Conservation (phyloP, 176 grass and related monocot genomes). For the Chrysopogon serrulatus region DNA sequence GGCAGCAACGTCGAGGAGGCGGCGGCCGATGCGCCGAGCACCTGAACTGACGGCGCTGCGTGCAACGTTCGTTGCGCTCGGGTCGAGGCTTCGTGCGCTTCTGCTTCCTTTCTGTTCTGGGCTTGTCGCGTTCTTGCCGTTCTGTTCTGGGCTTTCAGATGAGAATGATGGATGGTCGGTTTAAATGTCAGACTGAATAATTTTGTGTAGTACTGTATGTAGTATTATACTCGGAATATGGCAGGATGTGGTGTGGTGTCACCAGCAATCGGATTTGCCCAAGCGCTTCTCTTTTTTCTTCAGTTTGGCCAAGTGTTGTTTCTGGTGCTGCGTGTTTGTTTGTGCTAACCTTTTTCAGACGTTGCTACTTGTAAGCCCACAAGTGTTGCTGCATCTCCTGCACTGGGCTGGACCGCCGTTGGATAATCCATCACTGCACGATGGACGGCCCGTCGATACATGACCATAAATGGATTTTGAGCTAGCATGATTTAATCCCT, state of each 20-base stretch:
- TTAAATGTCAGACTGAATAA: not conserved
- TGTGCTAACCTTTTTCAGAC: too few species aligned
- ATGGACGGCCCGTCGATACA: too few species aligned
- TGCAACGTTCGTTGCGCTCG: not conserved
- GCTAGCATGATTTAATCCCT: too few species aligned
- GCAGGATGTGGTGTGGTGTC: too few species aligned
- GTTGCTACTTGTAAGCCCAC: too few species aligned
- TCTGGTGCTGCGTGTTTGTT: not conserved
- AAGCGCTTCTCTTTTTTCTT: not conserved
- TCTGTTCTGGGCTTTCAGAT: not conserved
- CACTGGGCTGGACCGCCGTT: not conserved
- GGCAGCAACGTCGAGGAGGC: conserved; percentile 61
- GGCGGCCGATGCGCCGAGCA: not conserved
- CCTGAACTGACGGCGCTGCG: not conserved
- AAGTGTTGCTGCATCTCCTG: not conserved
- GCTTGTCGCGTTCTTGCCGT: not conserved
- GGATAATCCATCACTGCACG: too few species aligned
- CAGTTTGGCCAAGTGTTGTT: not conserved
- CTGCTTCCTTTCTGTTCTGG: too few species aligned
- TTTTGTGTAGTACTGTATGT: not conserved
- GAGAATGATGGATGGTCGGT: not conserved
- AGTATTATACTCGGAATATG: not conserved
- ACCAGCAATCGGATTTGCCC: too few species aligned
- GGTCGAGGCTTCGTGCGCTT: not conserved
- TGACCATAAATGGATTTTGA: too few species aligned